Percentiles rank a stretch among this genome's conserved stretches.
phyloP scores from a whole-genome alignment of 345 rosid species.

The Excoecaria cochinchinensis region DNA sequence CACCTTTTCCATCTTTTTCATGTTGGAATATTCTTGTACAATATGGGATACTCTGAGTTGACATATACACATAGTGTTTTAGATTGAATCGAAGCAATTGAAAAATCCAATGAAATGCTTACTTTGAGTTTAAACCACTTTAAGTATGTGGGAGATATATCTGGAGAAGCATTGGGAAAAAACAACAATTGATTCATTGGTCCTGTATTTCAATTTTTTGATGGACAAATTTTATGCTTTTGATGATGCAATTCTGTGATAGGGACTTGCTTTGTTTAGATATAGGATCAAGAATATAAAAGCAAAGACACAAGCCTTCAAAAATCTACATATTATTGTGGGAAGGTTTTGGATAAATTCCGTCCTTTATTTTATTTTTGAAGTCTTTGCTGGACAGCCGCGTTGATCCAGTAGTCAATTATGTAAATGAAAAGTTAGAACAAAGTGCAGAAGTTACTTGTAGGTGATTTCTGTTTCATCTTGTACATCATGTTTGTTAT shows the following conservation, averaged over 20 bases:
- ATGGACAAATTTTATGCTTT: conserved; percentile 2
- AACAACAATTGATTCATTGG: neutral
- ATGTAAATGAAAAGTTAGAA: neutral
- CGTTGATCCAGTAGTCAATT: neutral
- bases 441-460: neutral
- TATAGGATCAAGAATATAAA: neutral
- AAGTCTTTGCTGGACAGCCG: neutral
- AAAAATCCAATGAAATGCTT: neutral
- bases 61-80: neutral
- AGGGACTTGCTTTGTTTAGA: neutral
- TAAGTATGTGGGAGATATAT: neutral
- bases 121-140: neutral
- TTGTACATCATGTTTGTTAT: neutral
- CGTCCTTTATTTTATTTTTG: neutral
- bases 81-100: too few species aligned
- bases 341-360: neutral
- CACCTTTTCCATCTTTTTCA: neutral
- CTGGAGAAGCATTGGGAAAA: neutral
- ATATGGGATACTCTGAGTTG: neutral
- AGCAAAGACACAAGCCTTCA: neutral
- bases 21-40: neutral
- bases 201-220: neutral
- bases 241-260: neutral
- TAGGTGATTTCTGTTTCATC: neutral
- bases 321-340: neutral